phyloP scores from a whole-genome alignment of 2,329 filamentous ascomycete genomes.

The Boeremia lycopersici region DNA sequence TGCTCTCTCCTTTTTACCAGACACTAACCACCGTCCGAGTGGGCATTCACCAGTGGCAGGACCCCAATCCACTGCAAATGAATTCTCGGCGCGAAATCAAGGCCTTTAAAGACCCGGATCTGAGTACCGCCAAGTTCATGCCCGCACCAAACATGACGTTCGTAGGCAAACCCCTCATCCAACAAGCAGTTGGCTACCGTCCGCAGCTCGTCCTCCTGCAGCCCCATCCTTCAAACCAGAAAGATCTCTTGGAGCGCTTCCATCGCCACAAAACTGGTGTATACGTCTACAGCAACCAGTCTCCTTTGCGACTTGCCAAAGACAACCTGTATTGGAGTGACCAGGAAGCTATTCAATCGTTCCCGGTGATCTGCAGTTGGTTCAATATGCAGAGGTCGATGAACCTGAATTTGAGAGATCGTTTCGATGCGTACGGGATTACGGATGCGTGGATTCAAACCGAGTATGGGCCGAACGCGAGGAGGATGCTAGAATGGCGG shows the following conservation, averaged over 20 bases:
- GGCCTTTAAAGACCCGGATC: neutral
- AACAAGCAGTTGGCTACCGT: slow-evolving; percentile 9
- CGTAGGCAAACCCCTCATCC: slow-evolving; percentile 7
- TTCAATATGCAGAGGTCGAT: slow-evolving; percentile 17
- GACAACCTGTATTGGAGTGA: slow-evolving; percentile 3
- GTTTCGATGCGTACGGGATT: slow-evolving; percentile 10
- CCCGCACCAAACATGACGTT: slow-evolving; percentile 4
- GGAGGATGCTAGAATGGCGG: slow-evolving; percentile 10
- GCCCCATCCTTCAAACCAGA: slow-evolving; percentile 4
- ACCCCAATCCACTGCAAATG: slow-evolving; percentile 11
- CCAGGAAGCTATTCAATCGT: neutral
- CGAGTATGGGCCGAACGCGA: slow-evolving; percentile 4
- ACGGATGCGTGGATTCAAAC: slow-evolving; percentile 17
- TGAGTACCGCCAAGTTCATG: slow-evolving; percentile 1
- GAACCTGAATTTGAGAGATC: slow-evolving; percentile 9
- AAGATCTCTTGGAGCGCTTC: slow-evolving; percentile 10
- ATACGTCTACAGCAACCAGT: slow-evolving; percentile 6
- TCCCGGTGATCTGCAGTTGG: slow-evolving; percentile 10
- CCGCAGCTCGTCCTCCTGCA: slow-evolving; percentile 10
- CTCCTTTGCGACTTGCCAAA: neutral
- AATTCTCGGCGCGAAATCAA: slow-evolving; percentile 8
- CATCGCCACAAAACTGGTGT: slow-evolving; percentile 12
- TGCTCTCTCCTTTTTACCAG: slow-evolving; percentile 8
- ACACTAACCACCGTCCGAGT: slow-evolving; percentile 6
- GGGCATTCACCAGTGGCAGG: slow-evolving; percentile 14